These are phyloP conservation scores for Prinsepia uniflora DNA, from an alignment of 306 rosid genomes.

Conservation along the genomic window DNA sequence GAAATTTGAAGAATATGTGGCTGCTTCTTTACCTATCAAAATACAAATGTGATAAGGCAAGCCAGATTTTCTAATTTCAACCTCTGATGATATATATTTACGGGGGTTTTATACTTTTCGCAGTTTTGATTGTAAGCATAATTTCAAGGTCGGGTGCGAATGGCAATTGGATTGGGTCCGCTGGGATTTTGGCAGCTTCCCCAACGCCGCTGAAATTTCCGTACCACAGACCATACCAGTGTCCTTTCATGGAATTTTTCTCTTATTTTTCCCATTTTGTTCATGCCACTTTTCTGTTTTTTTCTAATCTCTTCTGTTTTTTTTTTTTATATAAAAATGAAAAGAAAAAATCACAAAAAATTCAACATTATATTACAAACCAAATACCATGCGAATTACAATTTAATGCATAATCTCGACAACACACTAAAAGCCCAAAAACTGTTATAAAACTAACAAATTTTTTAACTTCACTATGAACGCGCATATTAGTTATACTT, in stretches of 20 bases:
- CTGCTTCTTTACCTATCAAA: slow-evolving; percentile 54
- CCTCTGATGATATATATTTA: background rate
- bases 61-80: slow-evolving; percentile 1
- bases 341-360: no score
- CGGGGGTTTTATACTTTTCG: slow-evolving; percentile 10
- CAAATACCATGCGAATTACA: no score
- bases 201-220: background rate
- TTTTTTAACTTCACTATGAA: no score
- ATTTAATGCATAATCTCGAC: no score
- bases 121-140: background rate
- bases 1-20: slow-evolving; percentile 41
- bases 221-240: background rate
- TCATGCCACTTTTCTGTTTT: background rate
- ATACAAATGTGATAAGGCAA: slow-evolving; percentile 33
- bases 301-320: background rate
- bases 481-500: no score
- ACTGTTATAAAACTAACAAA: no score
- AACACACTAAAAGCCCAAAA: no score
- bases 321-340: background rate
- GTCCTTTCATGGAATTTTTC: background rate
- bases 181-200: slow-evolving; percentile 17
- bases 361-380: no score
- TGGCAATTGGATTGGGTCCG: background rate
- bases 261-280: background rate
- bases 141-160: background rate